Base-by-base conservation (phyloP, 2,329 filamentous ascomycete genomes). In the Trichothecium sympodiale region DNA sequence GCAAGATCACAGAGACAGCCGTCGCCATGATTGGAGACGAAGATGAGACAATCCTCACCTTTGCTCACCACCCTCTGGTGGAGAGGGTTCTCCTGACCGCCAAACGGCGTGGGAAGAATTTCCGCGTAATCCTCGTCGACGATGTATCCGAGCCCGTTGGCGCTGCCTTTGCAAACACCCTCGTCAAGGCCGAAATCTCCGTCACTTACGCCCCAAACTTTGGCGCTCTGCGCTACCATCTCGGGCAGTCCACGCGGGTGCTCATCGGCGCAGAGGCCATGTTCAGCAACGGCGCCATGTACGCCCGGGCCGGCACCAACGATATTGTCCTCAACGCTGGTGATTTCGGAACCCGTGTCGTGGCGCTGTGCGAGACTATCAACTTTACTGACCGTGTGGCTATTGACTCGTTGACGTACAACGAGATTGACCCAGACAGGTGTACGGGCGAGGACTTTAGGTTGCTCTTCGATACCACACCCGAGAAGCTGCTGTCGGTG, bases 181-280 rank as follows among this genome's bases (percentile, higher is more conserved):
- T 98, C 23, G 56, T 61, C 31, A 66, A 73, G 15, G 72, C 74
- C 2, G 87, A 83, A 3, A 67, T 95, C 39, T 71, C 76, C 35
- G 83, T 94, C 35, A 75, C 80, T 39, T 98, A 96, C 62, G 77
- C 78, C 23, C 76, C 89, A 7, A 78, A 74, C 46, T 57, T 93
- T 28, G 81, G 84, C 41, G 86, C 80, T 12, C 67, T 94, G 38
- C 77, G 77, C 34, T 77, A 83, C 45, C 79, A 82, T 31, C 73
- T 94, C 35, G 74, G 77, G 43, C 53, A 58, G 30, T 61, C 68
- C 3, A 83, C 79, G 6, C 78, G 91, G 8, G 74, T 96, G 35
- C 67, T 98, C 3, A 84, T 96, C 2, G 88, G 87, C 10, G 87
- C 88, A 4, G 88, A 95, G 54, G 84, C 86, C 28, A 91, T 98